Base-by-base conservation (phyloP, 805 yeast species). In the Saturnispora ahearnii region DNA sequence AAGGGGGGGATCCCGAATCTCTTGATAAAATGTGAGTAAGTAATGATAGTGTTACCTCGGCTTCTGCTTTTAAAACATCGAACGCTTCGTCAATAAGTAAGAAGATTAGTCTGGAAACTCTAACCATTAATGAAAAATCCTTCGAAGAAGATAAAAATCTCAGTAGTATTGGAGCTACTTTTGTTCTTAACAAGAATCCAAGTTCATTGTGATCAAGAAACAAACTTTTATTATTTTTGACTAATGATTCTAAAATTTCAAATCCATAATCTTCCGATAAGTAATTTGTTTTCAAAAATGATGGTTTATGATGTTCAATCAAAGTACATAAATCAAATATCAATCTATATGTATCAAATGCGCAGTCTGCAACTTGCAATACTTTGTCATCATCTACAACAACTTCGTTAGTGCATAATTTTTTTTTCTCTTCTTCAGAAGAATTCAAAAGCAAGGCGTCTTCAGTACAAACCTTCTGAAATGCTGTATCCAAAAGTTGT, bases 241-340 rank as follows among this genome's bases (percentile, higher is more conserved):
- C 65, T 4, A 90, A 73, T 50, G 84, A 84, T 65, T 93, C 98
- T 22, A 93, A 63, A 29, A 91, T 74, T 60, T 91, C 99, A 47
- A 93, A 74, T 0, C 88, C 87, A 51, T 88, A 74, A 43, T 79
- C 74, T 64, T 83, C 77, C 42, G 85, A 73, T 32, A 84, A 60
- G 49, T 74, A 67, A 45, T 70, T 66, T 33, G 79, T 64, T 51
- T 76, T 76, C 49, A 88, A 63, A 55, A 78, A 80, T 1, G 62
- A 52, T 0, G 88, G 81, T 31, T 72, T 69, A 51, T 76, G 79
- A 50, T 74, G 77, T 47, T 81, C 84, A 9, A 82, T 76, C 37
- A 86, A 62, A 2, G 76, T 71, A 58, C 96, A 87, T 28, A 91
- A 70, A 63, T 90, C 96, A 18, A 70, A 66, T 53, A 90, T 79